A percentile compares a stretch with the other conserved stretches of the same genome.
These are phyloP conservation scores for Chaetoceros tenuissimus DNA, from an alignment of 108 stramenopile species.

Conservation along the genomic window DNA sequence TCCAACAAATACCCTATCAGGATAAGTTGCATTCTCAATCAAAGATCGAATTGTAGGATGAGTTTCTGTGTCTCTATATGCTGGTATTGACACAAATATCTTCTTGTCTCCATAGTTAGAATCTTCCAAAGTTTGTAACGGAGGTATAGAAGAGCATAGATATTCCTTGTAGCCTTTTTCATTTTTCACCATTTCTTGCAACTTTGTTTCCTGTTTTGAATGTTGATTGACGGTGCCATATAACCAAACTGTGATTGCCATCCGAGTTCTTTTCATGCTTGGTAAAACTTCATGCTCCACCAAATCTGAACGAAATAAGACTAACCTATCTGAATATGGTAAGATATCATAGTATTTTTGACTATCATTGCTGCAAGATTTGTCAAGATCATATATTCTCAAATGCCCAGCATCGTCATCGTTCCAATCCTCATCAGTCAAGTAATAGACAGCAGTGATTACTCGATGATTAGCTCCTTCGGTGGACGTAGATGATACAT, in stretches of 20 bases:
- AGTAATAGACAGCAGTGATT: slow-evolving; percentile 59
- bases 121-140: slow-evolving; percentile 1
- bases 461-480: slow-evolving; percentile 16
- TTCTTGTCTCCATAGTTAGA: slow-evolving; percentile 8
- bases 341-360: slow-evolving; percentile 14
- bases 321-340: slow-evolving; percentile 45
- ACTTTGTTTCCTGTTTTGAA: background rate
- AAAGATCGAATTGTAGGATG: slow-evolving; percentile 59
- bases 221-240: slow-evolving; percentile 25
- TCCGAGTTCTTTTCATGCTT: slow-evolving; percentile 33
- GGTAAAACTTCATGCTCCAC: slow-evolving; percentile 65
- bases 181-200: background rate
- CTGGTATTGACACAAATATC: slow-evolving; percentile 81
- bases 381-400: slow-evolving; percentile 22
- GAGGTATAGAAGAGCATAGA: slow-evolving; percentile 14
- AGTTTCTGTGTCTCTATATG: slow-evolving; percentile 77
- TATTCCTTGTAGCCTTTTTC: background rate
- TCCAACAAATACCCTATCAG: slow-evolving; percentile 57
- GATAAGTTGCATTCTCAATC: slow-evolving; percentile 41
- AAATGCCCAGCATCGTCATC: slow-evolving; percentile 48
- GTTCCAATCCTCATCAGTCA: slow-evolving; percentile 50
- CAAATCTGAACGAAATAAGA: slow-evolving; percentile 59
- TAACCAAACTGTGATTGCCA: slow-evolving; percentile 66
- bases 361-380: background rate
- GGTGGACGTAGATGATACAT: slow-evolving; percentile 5